A percentile compares a stretch with the other conserved stretches of the same genome.
phyloP scores from a whole-genome alignment of 805 yeast species.

The fission yeast (Schizosaccharomyces pombe) region DNA sequence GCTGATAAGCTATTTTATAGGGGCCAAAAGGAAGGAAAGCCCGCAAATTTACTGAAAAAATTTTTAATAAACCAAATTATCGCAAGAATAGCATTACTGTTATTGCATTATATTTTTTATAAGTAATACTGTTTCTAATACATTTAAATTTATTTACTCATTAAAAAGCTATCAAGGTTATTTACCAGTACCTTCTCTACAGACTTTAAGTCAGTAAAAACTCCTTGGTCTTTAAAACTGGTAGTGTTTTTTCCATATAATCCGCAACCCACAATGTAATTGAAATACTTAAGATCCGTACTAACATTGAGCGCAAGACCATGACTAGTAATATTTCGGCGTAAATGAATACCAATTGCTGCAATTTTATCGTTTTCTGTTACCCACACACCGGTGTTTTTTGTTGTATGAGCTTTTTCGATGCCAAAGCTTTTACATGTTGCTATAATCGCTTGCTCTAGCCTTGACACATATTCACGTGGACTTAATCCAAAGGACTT shows the following conservation, averaged over 20 bases:
- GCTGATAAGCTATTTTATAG: too few species aligned
- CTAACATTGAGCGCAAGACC: conserved; percentile 64
- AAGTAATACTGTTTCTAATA: too few species aligned
- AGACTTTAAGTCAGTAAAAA: neutral
- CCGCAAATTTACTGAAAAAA: too few species aligned
- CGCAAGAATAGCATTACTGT: too few species aligned
- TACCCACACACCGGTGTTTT: conserved; percentile 80
- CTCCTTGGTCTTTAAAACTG: conserved; percentile 19
- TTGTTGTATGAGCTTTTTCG: conserved; percentile 25
- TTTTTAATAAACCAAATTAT: too few species aligned
- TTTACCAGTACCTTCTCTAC: neutral
- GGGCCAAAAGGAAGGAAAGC: too few species aligned
- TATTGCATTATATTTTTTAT: too few species aligned
- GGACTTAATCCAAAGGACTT: conserved; percentile 31
- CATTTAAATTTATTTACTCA: neutral
- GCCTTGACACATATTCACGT: conserved; percentile 39
- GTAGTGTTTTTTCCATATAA: conserved; percentile 38
- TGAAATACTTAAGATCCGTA: conserved; percentile 51
- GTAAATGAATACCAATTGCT: conserved; percentile 71
- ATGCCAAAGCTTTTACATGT: conserved; percentile 24
- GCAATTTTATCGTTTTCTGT: conserved; percentile 38
- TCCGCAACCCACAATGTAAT: conserved; percentile 68
- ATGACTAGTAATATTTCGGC: conserved; percentile 65
- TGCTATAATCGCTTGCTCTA: conserved; percentile 33
- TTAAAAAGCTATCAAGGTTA: neutral